These are phyloP conservation scores for Camellia japonica DNA, from an alignment of 148 eudicot species.

Conservation along the genomic window DNA sequence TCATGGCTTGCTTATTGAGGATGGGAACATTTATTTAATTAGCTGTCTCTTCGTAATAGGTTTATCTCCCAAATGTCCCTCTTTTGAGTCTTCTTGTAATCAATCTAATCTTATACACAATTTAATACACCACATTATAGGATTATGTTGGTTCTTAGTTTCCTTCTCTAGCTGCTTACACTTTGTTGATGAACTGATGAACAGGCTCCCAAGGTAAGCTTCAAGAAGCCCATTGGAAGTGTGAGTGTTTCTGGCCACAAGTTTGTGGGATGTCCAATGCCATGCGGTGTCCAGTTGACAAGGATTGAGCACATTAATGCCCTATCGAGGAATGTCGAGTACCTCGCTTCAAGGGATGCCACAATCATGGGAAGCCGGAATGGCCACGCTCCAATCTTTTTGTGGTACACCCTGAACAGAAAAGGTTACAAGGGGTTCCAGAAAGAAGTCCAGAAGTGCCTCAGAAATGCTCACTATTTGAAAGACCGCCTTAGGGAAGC, in stretches of 20 bases:
- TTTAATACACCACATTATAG: neutral
- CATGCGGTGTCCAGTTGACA: conserved; percentile 80
- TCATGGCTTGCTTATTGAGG: neutral
- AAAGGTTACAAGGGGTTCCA: conserved; percentile 66
- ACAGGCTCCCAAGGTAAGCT: conserved; percentile 56
- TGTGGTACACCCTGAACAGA: conserved; percentile 61
- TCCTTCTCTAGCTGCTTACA: conserved; percentile 7
- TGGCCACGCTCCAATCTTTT: conserved; percentile 64
- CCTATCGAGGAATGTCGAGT: conserved; percentile 53
- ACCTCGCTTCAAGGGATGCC: conserved; percentile 60
- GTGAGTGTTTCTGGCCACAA: conserved; percentile 92
- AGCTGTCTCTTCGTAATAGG: neutral
- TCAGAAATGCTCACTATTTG: conserved; percentile 61
- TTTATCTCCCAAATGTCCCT: neutral
- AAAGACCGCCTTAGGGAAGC: conserved; percentile 50
- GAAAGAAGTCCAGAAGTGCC: conserved; percentile 62
- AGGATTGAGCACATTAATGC: conserved; percentile 64
- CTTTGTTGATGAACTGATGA: neutral
- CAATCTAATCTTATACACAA: neutral
- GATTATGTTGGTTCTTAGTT: neutral
- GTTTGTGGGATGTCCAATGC: conserved; percentile 93
- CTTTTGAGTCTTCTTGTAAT: neutral
- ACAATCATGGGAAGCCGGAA: conserved; percentile 74
- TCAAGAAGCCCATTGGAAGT: conserved; percentile 89
- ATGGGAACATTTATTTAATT: neutral